These are phyloP conservation scores for Hibiscus trionum DNA, from an alignment of 345 rosid species.

Conservation along the genomic window DNA sequence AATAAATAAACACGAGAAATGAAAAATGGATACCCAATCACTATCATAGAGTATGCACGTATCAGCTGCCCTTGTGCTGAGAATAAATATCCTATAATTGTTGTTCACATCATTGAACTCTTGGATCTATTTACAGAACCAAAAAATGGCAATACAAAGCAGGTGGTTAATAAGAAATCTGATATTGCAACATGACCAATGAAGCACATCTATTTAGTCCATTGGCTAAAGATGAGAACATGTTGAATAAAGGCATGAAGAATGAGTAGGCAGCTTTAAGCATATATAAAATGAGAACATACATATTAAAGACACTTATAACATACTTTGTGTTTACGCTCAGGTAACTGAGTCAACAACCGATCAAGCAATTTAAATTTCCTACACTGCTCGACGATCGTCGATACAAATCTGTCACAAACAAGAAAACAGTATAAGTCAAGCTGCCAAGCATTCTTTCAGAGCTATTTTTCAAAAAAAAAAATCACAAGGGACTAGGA, in stretches of 20 bases:
- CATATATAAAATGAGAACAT: constrained; percentile 2
- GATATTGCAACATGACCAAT: background rate
- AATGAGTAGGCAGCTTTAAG: constrained; percentile 16
- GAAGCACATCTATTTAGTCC: constrained; percentile 44
- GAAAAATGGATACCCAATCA: constrained; percentile 64
- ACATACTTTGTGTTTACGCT: constrained; percentile 70
- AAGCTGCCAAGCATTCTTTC: background rate
- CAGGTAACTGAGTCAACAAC: constrained; percentile 54
- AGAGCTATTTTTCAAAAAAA: background rate
- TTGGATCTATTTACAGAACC: constrained; percentile 43
- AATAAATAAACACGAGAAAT: background rate
- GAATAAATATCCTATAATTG: constrained; percentile 60
- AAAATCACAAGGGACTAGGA: background rate
- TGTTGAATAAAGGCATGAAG: constrained; percentile 22
- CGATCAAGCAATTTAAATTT: constrained; percentile 78
- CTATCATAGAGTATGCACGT: constrained; percentile 95
- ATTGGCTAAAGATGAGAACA: constrained; percentile 84
- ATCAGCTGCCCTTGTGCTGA: constrained; percentile 95
- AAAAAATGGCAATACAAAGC: background rate
- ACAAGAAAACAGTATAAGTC: constrained; percentile 8
- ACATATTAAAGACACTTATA: background rate
- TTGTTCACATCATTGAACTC: constrained; percentile 76
- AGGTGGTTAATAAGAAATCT: background rate
- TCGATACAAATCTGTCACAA: constrained; percentile 52
- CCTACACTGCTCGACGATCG: constrained; percentile 83